phyloP scores from a whole-genome alignment of 495 filamentous ascomycete species.

The Daldinia decipiens region DNA sequence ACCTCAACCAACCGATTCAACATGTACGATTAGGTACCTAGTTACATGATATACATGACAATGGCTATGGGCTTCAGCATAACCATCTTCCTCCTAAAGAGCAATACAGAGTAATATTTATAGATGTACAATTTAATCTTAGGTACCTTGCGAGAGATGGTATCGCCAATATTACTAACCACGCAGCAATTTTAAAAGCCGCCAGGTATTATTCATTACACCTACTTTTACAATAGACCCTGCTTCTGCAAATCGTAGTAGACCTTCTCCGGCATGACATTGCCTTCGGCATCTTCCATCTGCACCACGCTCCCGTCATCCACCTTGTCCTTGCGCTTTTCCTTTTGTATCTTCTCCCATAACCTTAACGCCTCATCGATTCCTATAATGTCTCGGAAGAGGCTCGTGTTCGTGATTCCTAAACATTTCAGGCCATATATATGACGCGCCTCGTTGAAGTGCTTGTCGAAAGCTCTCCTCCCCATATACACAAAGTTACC shows the following conservation, averaged over 20 bases:
- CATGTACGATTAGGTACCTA: background rate
- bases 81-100: background rate
- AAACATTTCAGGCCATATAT: conserved; percentile 93
- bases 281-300: conserved; percentile 98
- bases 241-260: conserved; percentile 86
- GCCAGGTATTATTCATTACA: conserved; percentile 2
- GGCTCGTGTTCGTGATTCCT: conserved; percentile 88
- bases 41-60: no score
- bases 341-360: conserved; percentile 92
- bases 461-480: conserved; percentile 94
- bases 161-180: background rate
- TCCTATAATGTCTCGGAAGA: conserved; percentile 92
- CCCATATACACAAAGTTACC: conserved; percentile 99
- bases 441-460: conserved; percentile 93
- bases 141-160: background rate
- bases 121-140: background rate
- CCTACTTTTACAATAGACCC: conserved; percentile 65
- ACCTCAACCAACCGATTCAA: background rate
- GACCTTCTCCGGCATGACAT: conserved; percentile 98
- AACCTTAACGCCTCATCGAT: conserved; percentile 88
- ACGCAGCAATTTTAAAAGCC: no score
- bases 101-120: background rate
- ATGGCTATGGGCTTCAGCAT: no score
- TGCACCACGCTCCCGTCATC: conserved; percentile 86
- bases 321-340: conserved; percentile 80